These are phyloP conservation scores for Trichophyton simii DNA, from an alignment of 2,329 filamentous ascomycete genomes.

Conservation along the genomic window DNA sequence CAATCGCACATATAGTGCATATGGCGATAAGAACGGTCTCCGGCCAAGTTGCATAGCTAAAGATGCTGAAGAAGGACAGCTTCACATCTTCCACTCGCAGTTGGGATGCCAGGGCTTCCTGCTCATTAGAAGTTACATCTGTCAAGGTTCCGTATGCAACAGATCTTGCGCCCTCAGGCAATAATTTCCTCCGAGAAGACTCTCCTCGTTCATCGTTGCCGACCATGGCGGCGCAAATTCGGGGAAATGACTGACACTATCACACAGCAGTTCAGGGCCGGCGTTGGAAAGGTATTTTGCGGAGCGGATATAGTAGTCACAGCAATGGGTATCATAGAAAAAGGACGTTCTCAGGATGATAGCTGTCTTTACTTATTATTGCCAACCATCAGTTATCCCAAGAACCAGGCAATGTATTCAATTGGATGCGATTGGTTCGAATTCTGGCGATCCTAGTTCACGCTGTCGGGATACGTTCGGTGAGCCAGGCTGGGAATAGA, in stretches of 20 bases:
- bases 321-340: not conserved
- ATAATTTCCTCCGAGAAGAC: not conserved
- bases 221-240: not conserved
- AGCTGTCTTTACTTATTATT: too few relatives aligned
- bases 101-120: not conserved
- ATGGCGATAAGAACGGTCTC: not conserved
- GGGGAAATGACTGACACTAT: not conserved
- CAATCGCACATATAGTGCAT: not conserved
- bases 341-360: not conserved
- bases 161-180: not conserved
- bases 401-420: not conserved
- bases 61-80: not conserved
- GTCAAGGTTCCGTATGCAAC: not conserved
- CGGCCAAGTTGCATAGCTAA: not conserved
- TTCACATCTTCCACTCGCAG: not conserved
- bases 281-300: not conserved
- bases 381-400: too few relatives aligned
- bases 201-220: not conserved
- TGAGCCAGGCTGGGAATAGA: not conserved
- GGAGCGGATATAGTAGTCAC: not conserved
- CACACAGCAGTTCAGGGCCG: not conserved
- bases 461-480: not conserved
- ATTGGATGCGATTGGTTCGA: not conserved
- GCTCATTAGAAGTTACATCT: not conserved
- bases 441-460: not conserved